Conservation (phyloP, 140 eudicot genomes). For the Flaveria floridana region DNA sequence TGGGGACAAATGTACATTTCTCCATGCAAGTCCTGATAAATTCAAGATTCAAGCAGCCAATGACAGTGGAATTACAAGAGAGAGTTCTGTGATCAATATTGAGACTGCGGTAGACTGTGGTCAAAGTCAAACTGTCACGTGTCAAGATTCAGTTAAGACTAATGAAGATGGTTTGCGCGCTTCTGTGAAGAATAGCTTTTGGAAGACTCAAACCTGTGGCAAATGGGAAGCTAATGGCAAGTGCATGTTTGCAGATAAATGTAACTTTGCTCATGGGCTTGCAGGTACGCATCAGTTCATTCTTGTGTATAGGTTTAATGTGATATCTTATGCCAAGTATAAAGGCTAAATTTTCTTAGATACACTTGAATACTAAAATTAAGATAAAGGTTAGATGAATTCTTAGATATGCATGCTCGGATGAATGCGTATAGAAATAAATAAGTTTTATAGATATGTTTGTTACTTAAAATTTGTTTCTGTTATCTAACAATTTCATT, state of each 20-base stretch:
- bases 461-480: not conserved
- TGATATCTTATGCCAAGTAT: not conserved
- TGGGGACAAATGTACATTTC: slow-evolving; percentile 74
- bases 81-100: slow-evolving; percentile 55
- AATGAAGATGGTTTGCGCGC: not conserved
- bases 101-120: slow-evolving; percentile 41
- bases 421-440: not conserved
- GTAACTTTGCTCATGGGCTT: slow-evolving; percentile 31
- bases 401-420: not conserved
- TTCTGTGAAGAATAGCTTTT: no score
- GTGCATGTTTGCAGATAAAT: no score
- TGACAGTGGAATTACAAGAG: slow-evolving; percentile 38
- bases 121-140: not conserved
- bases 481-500: not conserved
- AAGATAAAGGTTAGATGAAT: not conserved
- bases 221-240: no score
- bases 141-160: slow-evolving; percentile 31
- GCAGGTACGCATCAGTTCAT: slow-evolving; percentile 49
- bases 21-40: slow-evolving; percentile 60
- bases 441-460: not conserved
- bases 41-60: slow-evolving; percentile 33
- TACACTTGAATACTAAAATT: not conserved
- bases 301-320: not conserved
- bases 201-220: no score
- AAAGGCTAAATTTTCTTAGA: not conserved